phyloP scores from a whole-genome alignment of 2,329 filamentous ascomycete genomes.

The Aspergillus neoniger region DNA sequence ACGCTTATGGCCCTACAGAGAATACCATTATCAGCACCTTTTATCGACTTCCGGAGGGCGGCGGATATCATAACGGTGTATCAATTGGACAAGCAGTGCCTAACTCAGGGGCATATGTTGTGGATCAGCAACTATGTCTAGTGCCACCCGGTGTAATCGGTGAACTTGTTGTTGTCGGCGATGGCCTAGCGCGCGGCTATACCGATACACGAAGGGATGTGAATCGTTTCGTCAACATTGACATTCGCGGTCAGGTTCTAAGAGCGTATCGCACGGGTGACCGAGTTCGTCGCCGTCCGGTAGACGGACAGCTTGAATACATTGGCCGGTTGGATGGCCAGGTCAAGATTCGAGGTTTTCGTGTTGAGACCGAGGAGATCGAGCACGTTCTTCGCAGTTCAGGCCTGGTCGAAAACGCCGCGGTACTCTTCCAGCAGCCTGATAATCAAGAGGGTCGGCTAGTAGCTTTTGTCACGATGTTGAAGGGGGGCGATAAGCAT shows the following conservation, averaged over 20 bases:
- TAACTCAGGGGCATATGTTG: background rate
- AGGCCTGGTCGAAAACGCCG: background rate
- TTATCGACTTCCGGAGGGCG: background rate
- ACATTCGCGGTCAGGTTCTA: background rate
- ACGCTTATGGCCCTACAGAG: conserved; percentile 8
- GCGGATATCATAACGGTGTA: background rate
- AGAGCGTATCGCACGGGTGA: conserved; percentile 1
- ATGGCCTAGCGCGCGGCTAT: conserved; percentile 5
- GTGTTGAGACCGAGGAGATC: conserved; percentile 8
- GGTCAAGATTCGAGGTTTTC: conserved; percentile 9
- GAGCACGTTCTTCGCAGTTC: background rate
- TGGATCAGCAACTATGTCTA: background rate
- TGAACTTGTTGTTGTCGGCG: conserved; percentile 1
- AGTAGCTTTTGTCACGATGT: conserved; percentile 2
- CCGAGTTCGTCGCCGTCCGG: conserved; percentile 1
- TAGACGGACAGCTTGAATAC: conserved; percentile 4
- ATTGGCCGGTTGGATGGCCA: conserved; percentile 9
- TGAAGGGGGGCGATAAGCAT: background rate
- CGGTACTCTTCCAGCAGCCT: background rate
- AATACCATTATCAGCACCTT: background rate
- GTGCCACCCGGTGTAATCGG: conserved; percentile 3
- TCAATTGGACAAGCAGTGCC: background rate
- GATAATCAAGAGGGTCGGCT: background rate
- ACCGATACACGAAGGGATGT: background rate
- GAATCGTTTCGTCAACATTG: background rate